A percentile compares a stretch with the other conserved stretches of the same genome.
Evolutionary conservation across 1,284 basidiomycete genomes (phyloP).

Genomic region (Ustilago xerochloae): DNA sequence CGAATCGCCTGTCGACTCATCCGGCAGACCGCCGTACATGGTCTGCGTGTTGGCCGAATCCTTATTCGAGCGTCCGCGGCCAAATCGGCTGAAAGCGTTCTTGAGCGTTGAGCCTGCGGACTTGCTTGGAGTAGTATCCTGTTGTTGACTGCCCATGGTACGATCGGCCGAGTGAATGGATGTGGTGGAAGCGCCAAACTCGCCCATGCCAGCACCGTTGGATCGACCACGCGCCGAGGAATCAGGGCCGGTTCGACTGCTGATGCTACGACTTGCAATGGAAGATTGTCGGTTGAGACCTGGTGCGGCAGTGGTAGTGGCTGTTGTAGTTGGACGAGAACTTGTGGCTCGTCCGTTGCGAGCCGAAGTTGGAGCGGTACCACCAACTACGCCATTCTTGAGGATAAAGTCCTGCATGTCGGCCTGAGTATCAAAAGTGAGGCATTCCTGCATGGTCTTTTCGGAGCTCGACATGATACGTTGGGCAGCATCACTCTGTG

Average conservation of each 20-base stretch:
- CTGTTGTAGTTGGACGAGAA: constrained; percentile 7
- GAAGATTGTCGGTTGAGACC: constrained; percentile 29
- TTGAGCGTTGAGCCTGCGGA: constrained; percentile 52
- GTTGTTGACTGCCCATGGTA: constrained; percentile 20
- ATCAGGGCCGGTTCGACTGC: constrained; percentile 34
- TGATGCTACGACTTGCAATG: constrained; percentile 44
- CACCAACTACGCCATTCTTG: constrained; percentile 32
- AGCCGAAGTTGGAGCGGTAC: constrained; percentile 1
- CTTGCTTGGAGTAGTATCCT: constrained; percentile 34
- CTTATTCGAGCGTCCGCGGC: constrained; percentile 49
- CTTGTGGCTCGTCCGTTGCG: constrained; percentile 23
- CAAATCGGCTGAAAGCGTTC: constrained; percentile 57
- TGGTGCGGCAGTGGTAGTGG: background rate
- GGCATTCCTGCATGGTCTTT: constrained; percentile 58
- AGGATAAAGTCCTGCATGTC: constrained; percentile 63
- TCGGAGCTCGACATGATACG: constrained; percentile 57
- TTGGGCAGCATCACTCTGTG: constrained; percentile 59
- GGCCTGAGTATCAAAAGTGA: constrained; percentile 55
- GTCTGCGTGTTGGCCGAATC: constrained; percentile 46
- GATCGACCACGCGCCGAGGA: constrained; percentile 17
- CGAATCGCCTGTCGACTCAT: constrained; percentile 31
- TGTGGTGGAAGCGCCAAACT: constrained; percentile 52
- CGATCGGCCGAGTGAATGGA: constrained; percentile 51
- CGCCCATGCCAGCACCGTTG: constrained; percentile 41
- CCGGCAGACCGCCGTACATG: constrained; percentile 47